Conservation (phyloP, 2,329 filamentous ascomycete species). For the Cordyceps tenuipes region DNA sequence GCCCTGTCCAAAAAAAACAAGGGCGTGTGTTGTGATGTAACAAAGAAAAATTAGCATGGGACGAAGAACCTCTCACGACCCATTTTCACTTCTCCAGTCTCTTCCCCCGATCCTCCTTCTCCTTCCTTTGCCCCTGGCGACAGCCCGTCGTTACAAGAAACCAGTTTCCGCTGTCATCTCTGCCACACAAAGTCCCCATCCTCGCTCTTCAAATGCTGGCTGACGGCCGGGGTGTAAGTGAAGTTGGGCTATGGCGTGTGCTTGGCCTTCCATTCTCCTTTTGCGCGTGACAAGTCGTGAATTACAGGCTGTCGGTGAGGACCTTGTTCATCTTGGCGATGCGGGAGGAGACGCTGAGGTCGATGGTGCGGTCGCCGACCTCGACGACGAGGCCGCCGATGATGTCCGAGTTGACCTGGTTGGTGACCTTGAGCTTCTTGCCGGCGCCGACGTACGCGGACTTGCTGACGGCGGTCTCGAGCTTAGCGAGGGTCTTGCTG, state of each 20-base stretch:
- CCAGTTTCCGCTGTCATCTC: background rate
- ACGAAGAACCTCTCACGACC: background rate
- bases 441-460: conserved; percentile 79
- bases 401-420: conserved; percentile 94
- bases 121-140: background rate
- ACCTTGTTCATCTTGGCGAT: conserved; percentile 99
- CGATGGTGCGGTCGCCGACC: conserved; percentile 95
- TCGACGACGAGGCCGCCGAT: conserved; percentile 90
- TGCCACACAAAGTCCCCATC: background rate
- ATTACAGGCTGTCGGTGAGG: conserved; percentile 93
- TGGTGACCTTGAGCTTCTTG: conserved; percentile 96
- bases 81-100: background rate
- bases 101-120: background rate
- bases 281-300: background rate
- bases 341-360: conserved; percentile 90
- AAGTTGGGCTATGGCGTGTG: background rate
- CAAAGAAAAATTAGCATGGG: conserved; percentile 5
- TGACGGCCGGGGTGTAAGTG: background rate
- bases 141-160: background rate
- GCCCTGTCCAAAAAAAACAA: conserved; percentile 21
- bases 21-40: conserved; percentile 9
- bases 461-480: conserved; percentile 84
- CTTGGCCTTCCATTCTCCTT: background rate
- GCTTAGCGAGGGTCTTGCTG: conserved; percentile 71
- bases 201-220: background rate